Evolutionary conservation across 2,329 filamentous ascomycete species (phyloP), one percentile per base, ranked within the genome.

Genomic region (Cercospora zeina): DNA sequence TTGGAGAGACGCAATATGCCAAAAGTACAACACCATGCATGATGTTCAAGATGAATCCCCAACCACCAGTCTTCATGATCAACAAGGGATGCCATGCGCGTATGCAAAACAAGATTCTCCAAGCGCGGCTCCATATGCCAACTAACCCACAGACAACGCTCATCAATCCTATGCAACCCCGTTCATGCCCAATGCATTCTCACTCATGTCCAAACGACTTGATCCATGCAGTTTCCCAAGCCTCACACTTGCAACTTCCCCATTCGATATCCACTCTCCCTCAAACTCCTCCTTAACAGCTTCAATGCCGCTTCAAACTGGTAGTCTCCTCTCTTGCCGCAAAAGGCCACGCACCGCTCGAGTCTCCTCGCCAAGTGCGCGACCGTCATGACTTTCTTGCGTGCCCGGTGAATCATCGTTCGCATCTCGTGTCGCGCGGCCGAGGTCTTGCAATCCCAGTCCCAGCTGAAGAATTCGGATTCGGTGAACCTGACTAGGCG

Each of bases 391-490:
- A 61, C 61, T 24, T 65, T 61, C 21, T 56, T 49, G 39, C 62
- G 59, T 6, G 62, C 65, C 33, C 50, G 54, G 31, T 45, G 13
- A 2, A 69, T 64, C 49, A 66, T 34, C 13, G 19, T 55, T 58
- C 57, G 50, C 67, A 69, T 69, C 31, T 69, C 65, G 11, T 62
- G 58, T 49, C 56, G 57, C 14, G 65, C 67, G 21, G 56, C 47
- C 14, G 49, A 54, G 24, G 62, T 67, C 39, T 67, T 69, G 56
- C 61, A 64, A 9, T 34, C 55, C 67, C 65, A 69, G 24, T 67
- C 67, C 63, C 64, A 66, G 45, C 57, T 61, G 50, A 62, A 66
- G 62, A 62, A 69, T 27, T 69, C 67, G 11, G 50, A 59, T 39
- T 66, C 63, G 45, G 62, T 65, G 49, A 67, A 67, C 3, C 54